A percentile compares a stretch with the other conserved stretches of the same genome.
These are phyloP conservation scores for Arabis alpina DNA, from an alignment of 345 rosid species.

Conservation along the genomic window DNA sequence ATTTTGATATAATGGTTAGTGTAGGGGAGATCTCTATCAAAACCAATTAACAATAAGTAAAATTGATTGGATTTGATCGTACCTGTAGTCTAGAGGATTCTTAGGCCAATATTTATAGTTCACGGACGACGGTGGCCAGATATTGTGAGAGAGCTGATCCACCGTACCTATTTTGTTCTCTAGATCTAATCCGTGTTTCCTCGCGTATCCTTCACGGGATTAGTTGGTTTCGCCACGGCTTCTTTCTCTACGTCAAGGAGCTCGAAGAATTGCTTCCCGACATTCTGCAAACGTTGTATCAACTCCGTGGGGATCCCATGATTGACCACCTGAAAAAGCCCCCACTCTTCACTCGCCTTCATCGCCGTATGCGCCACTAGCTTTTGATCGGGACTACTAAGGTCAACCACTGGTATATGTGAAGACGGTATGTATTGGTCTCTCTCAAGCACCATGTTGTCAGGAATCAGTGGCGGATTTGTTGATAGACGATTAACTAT, in stretches of 20 bases:
- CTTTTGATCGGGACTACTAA: slow-evolving; percentile 38
- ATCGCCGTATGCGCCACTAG: slow-evolving; percentile 36
- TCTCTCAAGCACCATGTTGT: too few species aligned
- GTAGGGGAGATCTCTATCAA: too few species aligned
- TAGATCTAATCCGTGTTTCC: slow-evolving; percentile 54
- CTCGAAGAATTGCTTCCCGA: slow-evolving; percentile 61
- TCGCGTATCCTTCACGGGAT: slow-evolving; percentile 37
- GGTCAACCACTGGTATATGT: slow-evolving; percentile 10
- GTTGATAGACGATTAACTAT: too few species aligned
- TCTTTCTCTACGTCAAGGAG: slow-evolving; percentile 63
- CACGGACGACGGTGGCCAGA: slow-evolving; percentile 73
- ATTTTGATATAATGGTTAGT: too few species aligned
- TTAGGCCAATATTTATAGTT: slow-evolving; percentile 68
- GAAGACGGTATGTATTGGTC: too few species aligned
- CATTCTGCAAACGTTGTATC: slow-evolving; percentile 48
- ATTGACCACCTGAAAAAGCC: slow-evolving; percentile 47
- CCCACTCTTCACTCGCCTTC: slow-evolving; percentile 52
- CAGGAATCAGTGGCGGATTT: too few species aligned
- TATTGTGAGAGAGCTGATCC: slow-evolving; percentile 71
- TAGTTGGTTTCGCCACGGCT: slow-evolving; percentile 46
- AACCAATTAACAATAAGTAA: too few species aligned
- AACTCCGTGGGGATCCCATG: slow-evolving; percentile 48
- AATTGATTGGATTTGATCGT: too few species aligned
- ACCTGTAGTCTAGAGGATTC: slow-evolving; percentile 65
- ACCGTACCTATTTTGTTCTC: slow-evolving; percentile 50